Evolutionary conservation across 2,329 filamentous ascomycete genomes (phyloP).

Genomic region (Scedosporium dehoogii): DNA sequence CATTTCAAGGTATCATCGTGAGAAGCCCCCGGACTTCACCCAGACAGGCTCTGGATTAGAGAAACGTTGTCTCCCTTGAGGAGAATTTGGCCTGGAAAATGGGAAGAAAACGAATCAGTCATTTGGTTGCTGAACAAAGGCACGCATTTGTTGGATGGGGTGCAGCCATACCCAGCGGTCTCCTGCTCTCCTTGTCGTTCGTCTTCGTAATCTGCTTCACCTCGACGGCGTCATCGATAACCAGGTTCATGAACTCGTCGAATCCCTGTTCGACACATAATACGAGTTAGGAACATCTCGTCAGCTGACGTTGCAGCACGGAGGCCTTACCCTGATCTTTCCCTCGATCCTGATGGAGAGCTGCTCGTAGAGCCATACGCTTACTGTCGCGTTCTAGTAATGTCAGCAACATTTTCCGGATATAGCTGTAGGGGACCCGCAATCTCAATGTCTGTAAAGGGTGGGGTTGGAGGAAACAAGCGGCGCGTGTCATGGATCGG

Average conservation of each 20-base stretch:
- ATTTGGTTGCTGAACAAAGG: background rate
- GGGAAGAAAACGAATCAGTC: constrained; percentile 15
- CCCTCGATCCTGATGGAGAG: constrained; percentile 89
- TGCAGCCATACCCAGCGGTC: constrained; percentile 57
- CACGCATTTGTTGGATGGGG: background rate
- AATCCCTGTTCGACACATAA: constrained; percentile 58
- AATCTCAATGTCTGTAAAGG: background rate
- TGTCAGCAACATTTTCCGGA: background rate
- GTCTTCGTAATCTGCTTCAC: constrained; percentile 78
- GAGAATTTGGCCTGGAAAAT: constrained; percentile 61
- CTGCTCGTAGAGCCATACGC: constrained; percentile 97
- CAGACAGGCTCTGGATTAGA: constrained; percentile 51
- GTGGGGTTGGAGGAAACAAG: background rate
- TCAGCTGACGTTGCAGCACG: constrained; percentile 47
- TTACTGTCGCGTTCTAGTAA: constrained; percentile 64
- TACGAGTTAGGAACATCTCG: background rate
- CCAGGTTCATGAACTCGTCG: constrained; percentile 99
- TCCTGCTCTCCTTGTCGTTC: constrained; percentile 63
- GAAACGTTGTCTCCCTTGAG: constrained; percentile 85
- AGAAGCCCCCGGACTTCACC: background rate
- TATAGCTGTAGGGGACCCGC: background rate
- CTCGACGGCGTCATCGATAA: constrained; percentile 90
- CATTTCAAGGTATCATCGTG: background rate
- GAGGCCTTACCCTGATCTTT: constrained; percentile 71
- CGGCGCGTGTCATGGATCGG: background rate